phyloP scores from a whole-genome alignment of 208 protist species.

The Leishmania amazonensis region DNA sequence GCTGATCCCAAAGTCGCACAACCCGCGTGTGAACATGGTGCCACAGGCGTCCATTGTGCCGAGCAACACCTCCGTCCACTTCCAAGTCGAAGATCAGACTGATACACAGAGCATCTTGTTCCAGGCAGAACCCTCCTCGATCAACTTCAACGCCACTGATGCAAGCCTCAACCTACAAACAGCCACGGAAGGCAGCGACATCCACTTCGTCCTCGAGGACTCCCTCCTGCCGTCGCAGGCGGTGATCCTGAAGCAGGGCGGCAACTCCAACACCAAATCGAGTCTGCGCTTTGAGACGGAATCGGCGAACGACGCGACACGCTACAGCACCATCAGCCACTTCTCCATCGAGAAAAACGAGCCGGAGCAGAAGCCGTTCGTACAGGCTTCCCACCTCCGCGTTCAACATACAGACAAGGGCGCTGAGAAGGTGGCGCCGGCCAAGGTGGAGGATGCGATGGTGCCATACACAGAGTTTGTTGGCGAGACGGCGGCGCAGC shows the following conservation, averaged over 20 bases:
- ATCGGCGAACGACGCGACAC: constrained; percentile 13
- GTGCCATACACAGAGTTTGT: background rate
- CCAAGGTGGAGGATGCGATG: background rate
- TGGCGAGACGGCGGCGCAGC: constrained; percentile 15
- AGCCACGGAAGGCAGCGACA: constrained; percentile 19
- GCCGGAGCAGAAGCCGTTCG: constrained; percentile 1
- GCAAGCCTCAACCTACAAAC: constrained; percentile 3
- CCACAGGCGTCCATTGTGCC: constrained; percentile 8
- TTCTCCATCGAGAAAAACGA: constrained; percentile 24
- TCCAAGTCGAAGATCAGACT: constrained; percentile 10
- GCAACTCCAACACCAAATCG: background rate
- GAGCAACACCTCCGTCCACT: constrained; percentile 20
- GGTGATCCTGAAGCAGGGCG: background rate
- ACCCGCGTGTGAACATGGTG: background rate
- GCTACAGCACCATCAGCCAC: constrained; percentile 23
- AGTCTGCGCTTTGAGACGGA: constrained; percentile 24
- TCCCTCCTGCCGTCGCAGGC: constrained; percentile 8
- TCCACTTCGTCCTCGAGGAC: constrained; percentile 19
- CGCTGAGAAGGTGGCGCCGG: background rate
- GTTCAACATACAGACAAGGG: background rate
- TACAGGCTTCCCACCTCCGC: background rate
- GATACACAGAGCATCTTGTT: constrained; percentile 21
- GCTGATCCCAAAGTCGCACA: background rate
- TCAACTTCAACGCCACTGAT: background rate
- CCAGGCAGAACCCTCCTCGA: constrained; percentile 19